Evolutionary conservation across 495 filamentous ascomycete genomes (phyloP).

Genomic region (Aspergillus leporis): DNA sequence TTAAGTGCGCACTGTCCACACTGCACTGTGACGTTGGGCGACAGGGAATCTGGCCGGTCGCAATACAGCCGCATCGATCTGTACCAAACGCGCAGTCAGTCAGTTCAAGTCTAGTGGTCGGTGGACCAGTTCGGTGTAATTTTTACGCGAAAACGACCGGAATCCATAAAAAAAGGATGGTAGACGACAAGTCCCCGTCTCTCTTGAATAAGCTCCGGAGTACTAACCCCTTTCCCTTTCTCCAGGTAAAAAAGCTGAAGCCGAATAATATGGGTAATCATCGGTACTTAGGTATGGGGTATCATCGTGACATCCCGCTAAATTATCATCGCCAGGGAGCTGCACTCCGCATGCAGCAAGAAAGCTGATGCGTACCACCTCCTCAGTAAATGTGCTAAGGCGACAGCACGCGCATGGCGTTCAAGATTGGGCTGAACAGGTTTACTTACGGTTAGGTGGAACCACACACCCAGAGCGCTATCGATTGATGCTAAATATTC

Average conservation of each 20-base stretch:
- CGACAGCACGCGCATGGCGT: slow-evolving; percentile 12
- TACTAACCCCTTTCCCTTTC: neutral
- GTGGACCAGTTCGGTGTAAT: neutral
- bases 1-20: neutral
- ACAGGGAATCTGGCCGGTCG: slow-evolving; percentile 21
- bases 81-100: no score
- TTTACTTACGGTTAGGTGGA: slow-evolving; percentile 12
- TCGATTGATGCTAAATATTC: neutral
- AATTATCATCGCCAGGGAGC: slow-evolving; percentile 3
- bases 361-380: slow-evolving; percentile 12
- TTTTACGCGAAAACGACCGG: neutral
- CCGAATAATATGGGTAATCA: neutral
- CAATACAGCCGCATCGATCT: slow-evolving; percentile 8
- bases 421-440: slow-evolving; percentile 11
- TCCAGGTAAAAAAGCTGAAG: neutral
- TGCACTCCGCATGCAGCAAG: slow-evolving; percentile 23
- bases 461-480: neutral
- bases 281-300: neutral
- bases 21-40: slow-evolving; percentile 7
- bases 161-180: neutral
- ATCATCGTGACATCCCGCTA: slow-evolving; percentile 2
- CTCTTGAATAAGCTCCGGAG: neutral
- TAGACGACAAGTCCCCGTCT: neutral
- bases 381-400: slow-evolving; percentile 4
- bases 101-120: no score